Percentiles rank a stretch among this genome's conserved stretches.
phyloP scores from a whole-genome alignment of 345 rosid genomes.

The Boechera divaricarpa region DNA sequence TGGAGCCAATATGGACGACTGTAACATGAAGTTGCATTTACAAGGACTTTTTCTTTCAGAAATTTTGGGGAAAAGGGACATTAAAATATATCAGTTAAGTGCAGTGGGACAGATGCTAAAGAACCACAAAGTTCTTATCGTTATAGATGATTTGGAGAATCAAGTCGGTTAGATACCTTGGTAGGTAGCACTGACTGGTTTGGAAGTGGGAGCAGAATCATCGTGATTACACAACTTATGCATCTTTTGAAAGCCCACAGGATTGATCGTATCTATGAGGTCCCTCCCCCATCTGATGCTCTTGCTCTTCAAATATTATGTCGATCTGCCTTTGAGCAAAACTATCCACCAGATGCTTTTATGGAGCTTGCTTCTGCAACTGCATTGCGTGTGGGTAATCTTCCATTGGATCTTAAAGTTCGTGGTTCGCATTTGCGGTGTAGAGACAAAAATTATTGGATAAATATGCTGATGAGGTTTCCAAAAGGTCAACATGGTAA shows the following conservation, averaged over 20 bases:
- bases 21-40: neutral
- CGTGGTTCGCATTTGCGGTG: too few relatives aligned
- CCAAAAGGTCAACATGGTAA: too few relatives aligned
- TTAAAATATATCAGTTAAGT: slow-evolving; percentile 20
- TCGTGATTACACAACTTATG: slow-evolving; percentile 56
- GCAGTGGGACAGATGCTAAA: neutral
- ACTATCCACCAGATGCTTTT: slow-evolving; percentile 3
- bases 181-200: slow-evolving; percentile 51
- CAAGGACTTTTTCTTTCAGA: neutral
- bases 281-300: neutral
- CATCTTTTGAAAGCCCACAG: neutral
- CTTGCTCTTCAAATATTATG: slow-evolving; percentile 26
- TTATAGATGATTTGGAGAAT: slow-evolving; percentile 60
- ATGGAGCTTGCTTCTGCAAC: slow-evolving; percentile 2
- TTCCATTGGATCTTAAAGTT: neutral
- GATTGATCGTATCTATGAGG: neutral
- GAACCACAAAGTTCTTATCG: slow-evolving; percentile 40
- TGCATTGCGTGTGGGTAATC: neutral
- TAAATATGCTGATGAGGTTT: too few relatives aligned
- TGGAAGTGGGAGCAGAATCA: slow-evolving; percentile 51
- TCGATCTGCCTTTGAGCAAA: slow-evolving; percentile 5
- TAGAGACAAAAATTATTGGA: too few relatives aligned
- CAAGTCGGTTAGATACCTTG: slow-evolving; percentile 44
- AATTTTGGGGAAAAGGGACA: neutral
- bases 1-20: neutral